These are phyloP conservation scores for Helotiales sp. DNA, from an alignment of 2,329 filamentous ascomycete species.

Conservation along the genomic window DNA sequence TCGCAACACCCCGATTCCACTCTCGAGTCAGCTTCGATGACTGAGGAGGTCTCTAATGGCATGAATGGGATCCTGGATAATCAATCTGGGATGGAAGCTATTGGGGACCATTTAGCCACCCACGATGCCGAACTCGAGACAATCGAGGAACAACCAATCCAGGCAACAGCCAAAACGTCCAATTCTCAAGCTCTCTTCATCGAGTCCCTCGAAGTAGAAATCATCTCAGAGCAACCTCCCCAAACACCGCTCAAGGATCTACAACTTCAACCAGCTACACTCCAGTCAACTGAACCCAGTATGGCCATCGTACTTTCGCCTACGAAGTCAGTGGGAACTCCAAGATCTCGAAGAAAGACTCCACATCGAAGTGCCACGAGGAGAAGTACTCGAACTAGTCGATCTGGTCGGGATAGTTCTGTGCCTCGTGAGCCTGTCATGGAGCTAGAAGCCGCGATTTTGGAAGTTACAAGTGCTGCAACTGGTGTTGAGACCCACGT, in stretches of 20 bases:
- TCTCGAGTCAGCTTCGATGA: not conserved
- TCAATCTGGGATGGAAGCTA: not conserved
- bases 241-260: not conserved
- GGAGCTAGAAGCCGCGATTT: not conserved
- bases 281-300: not conserved
- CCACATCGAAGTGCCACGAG: slow-evolving; percentile 18
- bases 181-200: not conserved
- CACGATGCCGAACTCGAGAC: not conserved
- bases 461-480: not conserved
- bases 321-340: slow-evolving; percentile 17
- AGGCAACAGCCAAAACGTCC: not conserved
- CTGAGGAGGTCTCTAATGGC: not conserved
- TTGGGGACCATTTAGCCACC: not conserved
- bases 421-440: slow-evolving; percentile 9
- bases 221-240: not conserved
- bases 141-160: not conserved
- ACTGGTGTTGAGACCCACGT: not conserved
- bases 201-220: not conserved
- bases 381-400: slow-evolving; percentile 25
- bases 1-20: not conserved
- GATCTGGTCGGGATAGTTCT: slow-evolving; percentile 23
- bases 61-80: not conserved
- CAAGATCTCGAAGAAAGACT: slow-evolving; percentile 21
- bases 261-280: not conserved
- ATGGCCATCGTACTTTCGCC: not conserved